phyloP scores from a whole-genome alignment of 2,329 filamentous ascomycete genomes.

The Arthrocladium fulminans region DNA sequence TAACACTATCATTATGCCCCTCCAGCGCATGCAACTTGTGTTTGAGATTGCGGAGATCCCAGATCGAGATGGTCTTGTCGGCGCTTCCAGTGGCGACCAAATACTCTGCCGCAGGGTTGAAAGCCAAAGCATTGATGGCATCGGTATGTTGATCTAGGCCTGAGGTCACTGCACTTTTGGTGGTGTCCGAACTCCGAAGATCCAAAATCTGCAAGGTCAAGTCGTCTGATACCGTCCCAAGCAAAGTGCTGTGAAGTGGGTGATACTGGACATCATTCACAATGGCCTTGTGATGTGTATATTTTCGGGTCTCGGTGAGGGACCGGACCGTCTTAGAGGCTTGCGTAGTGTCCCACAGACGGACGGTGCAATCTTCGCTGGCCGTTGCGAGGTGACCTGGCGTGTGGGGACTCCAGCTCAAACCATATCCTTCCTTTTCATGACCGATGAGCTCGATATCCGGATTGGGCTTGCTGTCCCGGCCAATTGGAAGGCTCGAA shows the following conservation, averaged over 20 bases:
- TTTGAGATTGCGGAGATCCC: slow-evolving; percentile 87
- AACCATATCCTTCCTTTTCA: slow-evolving; percentile 77
- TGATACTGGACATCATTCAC: slow-evolving; percentile 98
- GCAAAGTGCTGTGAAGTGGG: slow-evolving; percentile 70
- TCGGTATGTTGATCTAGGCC: slow-evolving; percentile 71
- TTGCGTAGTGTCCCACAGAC: slow-evolving; percentile 81
- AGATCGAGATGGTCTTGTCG: slow-evolving; percentile 89
- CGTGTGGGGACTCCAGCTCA: slow-evolving; percentile 83
- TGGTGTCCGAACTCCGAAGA: slow-evolving; percentile 58
- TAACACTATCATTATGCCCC: slow-evolving; percentile 81
- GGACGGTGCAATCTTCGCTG: slow-evolving; percentile 84
- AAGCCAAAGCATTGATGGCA: slow-evolving; percentile 91
- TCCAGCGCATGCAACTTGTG: slow-evolving; percentile 83
- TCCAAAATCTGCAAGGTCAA: slow-evolving; percentile 88
- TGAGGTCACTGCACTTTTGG: slow-evolving; percentile 55
- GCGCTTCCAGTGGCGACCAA: slow-evolving; percentile 87
- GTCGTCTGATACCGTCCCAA: slow-evolving; percentile 93
- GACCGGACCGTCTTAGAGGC: slow-evolving; percentile 61
- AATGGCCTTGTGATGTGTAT: slow-evolving; percentile 78
- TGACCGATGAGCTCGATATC: slow-evolving; percentile 83
- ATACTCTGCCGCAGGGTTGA: slow-evolving; percentile 85
- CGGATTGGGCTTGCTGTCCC: slow-evolving; percentile 52
- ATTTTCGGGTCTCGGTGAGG: slow-evolving; percentile 63
- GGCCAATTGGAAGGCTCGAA: slow-evolving; percentile 61
- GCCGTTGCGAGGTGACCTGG: slow-evolving; percentile 79